Conservation (phyloP, 306 rosid species). For the Vicia sativa region DNA sequence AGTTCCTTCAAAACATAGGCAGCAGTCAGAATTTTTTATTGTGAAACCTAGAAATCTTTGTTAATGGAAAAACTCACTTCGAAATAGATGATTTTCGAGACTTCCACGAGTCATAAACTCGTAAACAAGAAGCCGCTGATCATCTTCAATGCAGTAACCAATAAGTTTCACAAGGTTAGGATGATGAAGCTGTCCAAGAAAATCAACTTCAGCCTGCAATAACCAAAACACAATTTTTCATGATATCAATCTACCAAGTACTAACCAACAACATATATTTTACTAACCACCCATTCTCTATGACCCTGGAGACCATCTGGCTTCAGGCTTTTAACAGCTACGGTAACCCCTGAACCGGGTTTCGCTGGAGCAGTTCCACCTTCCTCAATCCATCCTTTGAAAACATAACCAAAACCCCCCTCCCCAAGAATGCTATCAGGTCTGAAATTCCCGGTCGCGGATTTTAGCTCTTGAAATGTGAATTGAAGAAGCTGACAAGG, state of each 20-base stretch:
- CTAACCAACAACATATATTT: slow-evolving; percentile 76
- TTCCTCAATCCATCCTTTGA: slow-evolving; percentile 98
- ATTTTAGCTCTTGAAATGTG: slow-evolving; percentile 82
- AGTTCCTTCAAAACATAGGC: slow-evolving; percentile 69
- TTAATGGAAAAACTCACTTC: slow-evolving; percentile 66
- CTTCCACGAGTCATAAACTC: slow-evolving; percentile 98
- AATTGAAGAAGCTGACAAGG: slow-evolving; percentile 74
- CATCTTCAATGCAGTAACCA: slow-evolving; percentile 92
- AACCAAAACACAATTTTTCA: slow-evolving; percentile 34
- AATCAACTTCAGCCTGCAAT: slow-evolving; percentile 94
- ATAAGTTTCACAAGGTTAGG: slow-evolving; percentile 92
- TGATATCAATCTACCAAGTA: slow-evolving; percentile 47
- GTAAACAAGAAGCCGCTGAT: slow-evolving; percentile 86
- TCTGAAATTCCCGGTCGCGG: slow-evolving; percentile 96
- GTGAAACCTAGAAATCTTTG: background rate
- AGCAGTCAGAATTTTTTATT: slow-evolving; percentile 43
- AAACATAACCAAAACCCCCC: slow-evolving; percentile 94
- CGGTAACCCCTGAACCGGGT: slow-evolving; percentile 91
- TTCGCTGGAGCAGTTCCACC: slow-evolving; percentile 96
- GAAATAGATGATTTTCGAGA: slow-evolving; percentile 94
- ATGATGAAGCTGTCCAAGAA: slow-evolving; percentile 98
- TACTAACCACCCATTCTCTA: slow-evolving; percentile 99
- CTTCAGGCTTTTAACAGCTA: slow-evolving; percentile 94
- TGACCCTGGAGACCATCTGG: slow-evolving; percentile 98
- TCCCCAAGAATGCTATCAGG: slow-evolving; percentile 99